Base-by-base conservation (phyloP, 1,284 basidiomycete genomes). In the Neolentinus lepideus region DNA sequence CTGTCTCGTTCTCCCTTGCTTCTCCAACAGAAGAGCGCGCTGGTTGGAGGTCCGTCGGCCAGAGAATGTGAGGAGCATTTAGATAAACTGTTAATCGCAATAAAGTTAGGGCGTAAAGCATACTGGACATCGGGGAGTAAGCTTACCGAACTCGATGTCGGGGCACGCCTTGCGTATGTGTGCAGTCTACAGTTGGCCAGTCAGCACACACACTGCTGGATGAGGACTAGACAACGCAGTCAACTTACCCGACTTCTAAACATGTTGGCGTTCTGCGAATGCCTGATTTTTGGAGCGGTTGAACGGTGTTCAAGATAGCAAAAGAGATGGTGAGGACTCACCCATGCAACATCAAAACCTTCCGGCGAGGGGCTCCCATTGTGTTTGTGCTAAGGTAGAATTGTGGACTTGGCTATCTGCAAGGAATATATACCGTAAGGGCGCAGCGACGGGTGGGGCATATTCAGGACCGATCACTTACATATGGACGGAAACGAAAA, bases 191-290 rank as follows among this genome's bases (percentile, higher is more conserved):
- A 66, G 6, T 31, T 12, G 12, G 4, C 29, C 56, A 61, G 63
- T 46, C 66, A 62, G 64, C 66, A 3, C n/a, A 3, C 48, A 57
- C 31, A 31, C 26, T 9, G 29, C 38, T n/a, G 33, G 53, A 54
- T 51, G 21, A 38, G n/a, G 47, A 53, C 46, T 43, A 31, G 54
- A 52, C 27, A 24, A 29, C 22, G 10, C 31, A 21, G 38, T 43
- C 12, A 21, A 69, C 81, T 64, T 57, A 90, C 92, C 67, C 90
- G 80, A 72, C 90, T 93, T 65, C 79, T 85, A 70, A 93, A 89
- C 61, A 92, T 86, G 53, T 64, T 73, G 2, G 84, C 88, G 63
- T 90, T 94, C 68, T 94, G 92, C 2, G 90, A 83, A 67, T 89
- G 92, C 21, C 92, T 93, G 38, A 43, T 9, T 43, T 43, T 62